These are phyloP conservation scores for Termitomyces sp. DNA, from an alignment of 768 basidiomycete genomes.

Conservation along the genomic window DNA sequence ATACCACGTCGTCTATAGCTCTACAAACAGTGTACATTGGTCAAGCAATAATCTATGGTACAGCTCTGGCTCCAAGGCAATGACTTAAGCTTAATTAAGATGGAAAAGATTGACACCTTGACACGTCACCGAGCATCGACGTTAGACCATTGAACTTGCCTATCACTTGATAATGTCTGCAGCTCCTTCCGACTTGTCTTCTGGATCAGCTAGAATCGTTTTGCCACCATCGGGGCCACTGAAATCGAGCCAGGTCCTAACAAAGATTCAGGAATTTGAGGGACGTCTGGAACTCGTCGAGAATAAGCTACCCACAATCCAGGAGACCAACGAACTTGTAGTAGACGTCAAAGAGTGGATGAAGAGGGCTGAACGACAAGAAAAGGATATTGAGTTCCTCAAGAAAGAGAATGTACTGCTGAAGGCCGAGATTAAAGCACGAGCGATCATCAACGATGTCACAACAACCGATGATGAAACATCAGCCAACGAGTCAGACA, in stretches of 20 bases:
- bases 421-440: background rate
- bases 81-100: too few species aligned
- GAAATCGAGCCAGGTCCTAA: background rate
- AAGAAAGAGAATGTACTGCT: background rate
- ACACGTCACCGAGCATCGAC: background rate
- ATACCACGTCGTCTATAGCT: too few species aligned
- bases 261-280: background rate
- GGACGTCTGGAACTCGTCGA: background rate
- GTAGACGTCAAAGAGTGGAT: background rate
- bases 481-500: background rate
- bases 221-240: background rate
- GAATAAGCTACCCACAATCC: background rate
- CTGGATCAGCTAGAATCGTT: background rate
- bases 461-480: too few species aligned
- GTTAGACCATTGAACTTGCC: too few species aligned
- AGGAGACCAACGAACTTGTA: background rate
- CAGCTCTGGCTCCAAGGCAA: too few species aligned
- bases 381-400: background rate
- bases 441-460: too few species aligned
- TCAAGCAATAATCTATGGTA: too few species aligned
- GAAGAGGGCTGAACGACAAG: background rate
- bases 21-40: too few species aligned
- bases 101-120: background rate
- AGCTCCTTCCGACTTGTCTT: background rate
- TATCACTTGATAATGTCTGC: background rate